Conservation (phyloP, 2,329 filamentous ascomycete species). For the Apiospora sp. region DNA sequence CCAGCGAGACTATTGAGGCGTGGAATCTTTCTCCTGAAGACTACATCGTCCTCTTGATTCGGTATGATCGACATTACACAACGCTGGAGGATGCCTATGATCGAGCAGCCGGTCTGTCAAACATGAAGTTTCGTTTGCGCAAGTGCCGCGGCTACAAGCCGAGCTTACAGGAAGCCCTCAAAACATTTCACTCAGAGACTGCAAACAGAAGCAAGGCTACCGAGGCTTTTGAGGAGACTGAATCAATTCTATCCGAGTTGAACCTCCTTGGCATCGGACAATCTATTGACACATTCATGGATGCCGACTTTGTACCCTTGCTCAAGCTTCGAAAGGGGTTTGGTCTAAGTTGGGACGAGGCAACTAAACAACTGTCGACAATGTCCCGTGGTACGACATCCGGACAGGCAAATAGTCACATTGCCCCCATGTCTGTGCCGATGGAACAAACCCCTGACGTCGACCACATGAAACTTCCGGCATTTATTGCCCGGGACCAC, state of each 20-base stretch:
- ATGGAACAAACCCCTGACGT: neutral
- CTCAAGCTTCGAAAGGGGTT: constrained; percentile 64
- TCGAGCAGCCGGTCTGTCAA: constrained; percentile 45
- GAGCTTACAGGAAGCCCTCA: constrained; percentile 58
- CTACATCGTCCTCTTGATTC: constrained; percentile 78
- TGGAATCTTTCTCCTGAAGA: constrained; percentile 75
- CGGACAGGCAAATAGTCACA: neutral
- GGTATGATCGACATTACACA: constrained; percentile 69
- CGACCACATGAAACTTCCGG: constrained; percentile 32
- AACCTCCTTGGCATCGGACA: constrained; percentile 73
- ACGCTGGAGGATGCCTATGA: constrained; percentile 61
- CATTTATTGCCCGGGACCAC: constrained; percentile 43
- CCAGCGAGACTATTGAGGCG: constrained; percentile 76
- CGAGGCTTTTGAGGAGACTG: neutral
- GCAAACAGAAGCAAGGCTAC: constrained; percentile 23
- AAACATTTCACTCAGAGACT: constrained; percentile 54
- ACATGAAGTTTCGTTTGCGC: constrained; percentile 69
- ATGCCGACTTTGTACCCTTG: constrained; percentile 68
- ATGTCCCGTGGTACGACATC: neutral
- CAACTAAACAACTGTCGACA: constrained; percentile 54
- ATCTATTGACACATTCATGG: constrained; percentile 74
- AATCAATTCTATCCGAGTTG: constrained; percentile 45
- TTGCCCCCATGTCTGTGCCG: too few relatives aligned
- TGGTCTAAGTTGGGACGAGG: constrained; percentile 71
- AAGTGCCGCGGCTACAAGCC: constrained; percentile 79